These are phyloP conservation scores for Aspergillus amoenus DNA, from an alignment of 2,329 filamentous ascomycete genomes.

Conservation along the genomic window DNA sequence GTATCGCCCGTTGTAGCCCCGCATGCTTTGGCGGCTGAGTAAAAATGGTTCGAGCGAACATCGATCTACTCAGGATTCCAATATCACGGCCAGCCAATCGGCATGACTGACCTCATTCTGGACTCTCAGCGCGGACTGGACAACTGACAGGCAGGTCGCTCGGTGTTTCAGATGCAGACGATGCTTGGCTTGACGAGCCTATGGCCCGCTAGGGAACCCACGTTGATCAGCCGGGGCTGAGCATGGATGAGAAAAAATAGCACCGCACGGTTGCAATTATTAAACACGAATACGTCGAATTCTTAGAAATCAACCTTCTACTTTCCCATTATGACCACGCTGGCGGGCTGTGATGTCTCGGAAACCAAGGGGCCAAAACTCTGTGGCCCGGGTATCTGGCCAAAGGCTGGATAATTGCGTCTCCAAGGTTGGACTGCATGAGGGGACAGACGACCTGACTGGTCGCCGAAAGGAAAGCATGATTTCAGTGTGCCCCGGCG, in stretches of 20 bases:
- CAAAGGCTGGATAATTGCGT: not conserved
- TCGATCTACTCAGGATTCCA: not conserved
- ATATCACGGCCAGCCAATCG: slow-evolving; percentile 5
- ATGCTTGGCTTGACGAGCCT: slow-evolving; percentile 5
- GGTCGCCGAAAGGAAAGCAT: not conserved
- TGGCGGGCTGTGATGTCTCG: slow-evolving; percentile 11
- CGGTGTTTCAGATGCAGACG: slow-evolving; percentile 11
- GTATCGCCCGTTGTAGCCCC: slow-evolving; percentile 7
- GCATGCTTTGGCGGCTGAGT: slow-evolving; percentile 10
- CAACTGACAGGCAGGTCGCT: slow-evolving; percentile 4
- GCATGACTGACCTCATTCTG: not conserved
- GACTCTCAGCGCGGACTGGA: not conserved
- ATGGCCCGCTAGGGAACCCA: slow-evolving; percentile 1
- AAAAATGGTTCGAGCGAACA: slow-evolving; percentile 5
- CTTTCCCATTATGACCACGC: not conserved
- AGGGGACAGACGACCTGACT: not conserved
- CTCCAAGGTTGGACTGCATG: not conserved
- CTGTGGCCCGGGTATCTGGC: not conserved
- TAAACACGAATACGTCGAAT: not conserved
- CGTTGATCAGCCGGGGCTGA: slow-evolving; percentile 11
- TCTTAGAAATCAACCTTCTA: not conserved
- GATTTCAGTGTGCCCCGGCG: slow-evolving; percentile 1
- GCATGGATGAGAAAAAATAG: slow-evolving; percentile 9
- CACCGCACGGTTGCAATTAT: slow-evolving; percentile 1
- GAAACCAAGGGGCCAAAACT: slow-evolving; percentile 9